Conservation (phyloP, 176 grass and related monocot species). For the Otatea glauca region DNA sequence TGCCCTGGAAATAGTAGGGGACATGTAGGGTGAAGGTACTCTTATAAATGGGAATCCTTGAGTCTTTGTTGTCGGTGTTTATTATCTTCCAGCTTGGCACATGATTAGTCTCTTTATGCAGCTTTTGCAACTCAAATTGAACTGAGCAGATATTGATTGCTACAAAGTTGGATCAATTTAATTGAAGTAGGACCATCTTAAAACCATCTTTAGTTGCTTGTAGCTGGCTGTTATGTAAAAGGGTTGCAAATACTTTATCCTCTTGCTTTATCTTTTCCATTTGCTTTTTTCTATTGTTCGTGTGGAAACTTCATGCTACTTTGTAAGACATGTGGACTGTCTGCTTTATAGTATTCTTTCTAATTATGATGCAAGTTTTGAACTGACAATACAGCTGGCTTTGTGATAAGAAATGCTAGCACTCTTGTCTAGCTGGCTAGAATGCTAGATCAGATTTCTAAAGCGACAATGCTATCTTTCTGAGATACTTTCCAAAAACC, state of each 20-base stretch:
- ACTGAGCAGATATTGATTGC: slow-evolving; percentile 44
- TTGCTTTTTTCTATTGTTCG: slow-evolving; percentile 36
- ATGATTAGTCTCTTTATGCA: slow-evolving; percentile 47
- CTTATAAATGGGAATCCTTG: slow-evolving; percentile 33
- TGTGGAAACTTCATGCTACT: slow-evolving; percentile 66
- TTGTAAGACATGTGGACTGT: slow-evolving; percentile 49
- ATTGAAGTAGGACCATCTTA: slow-evolving; percentile 49
- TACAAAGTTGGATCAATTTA: slow-evolving; percentile 61
- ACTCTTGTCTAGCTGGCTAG: slow-evolving; percentile 30
- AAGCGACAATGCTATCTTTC: slow-evolving; percentile 8
- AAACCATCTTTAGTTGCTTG: slow-evolving; percentile 50
- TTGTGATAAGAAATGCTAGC: slow-evolving; percentile 36
- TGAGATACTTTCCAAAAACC: background rate
- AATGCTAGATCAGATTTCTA: slow-evolving; percentile 20
- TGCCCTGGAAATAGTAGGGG: slow-evolving; percentile 14
- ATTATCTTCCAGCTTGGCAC: slow-evolving; percentile 46
- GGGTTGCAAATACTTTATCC: slow-evolving; percentile 44
- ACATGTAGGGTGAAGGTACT: slow-evolving; percentile 34
- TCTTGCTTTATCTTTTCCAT: slow-evolving; percentile 48
- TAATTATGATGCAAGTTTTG: slow-evolving; percentile 39
- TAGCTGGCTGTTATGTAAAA: slow-evolving; percentile 49
- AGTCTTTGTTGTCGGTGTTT: background rate
- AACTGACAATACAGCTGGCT: slow-evolving; percentile 36
- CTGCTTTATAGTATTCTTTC: slow-evolving; percentile 49
- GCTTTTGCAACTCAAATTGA: slow-evolving; percentile 42